Evolutionary conservation across 2,329 filamentous ascomycete genomes (phyloP).

Genomic region (Thyridium curvatum): DNA sequence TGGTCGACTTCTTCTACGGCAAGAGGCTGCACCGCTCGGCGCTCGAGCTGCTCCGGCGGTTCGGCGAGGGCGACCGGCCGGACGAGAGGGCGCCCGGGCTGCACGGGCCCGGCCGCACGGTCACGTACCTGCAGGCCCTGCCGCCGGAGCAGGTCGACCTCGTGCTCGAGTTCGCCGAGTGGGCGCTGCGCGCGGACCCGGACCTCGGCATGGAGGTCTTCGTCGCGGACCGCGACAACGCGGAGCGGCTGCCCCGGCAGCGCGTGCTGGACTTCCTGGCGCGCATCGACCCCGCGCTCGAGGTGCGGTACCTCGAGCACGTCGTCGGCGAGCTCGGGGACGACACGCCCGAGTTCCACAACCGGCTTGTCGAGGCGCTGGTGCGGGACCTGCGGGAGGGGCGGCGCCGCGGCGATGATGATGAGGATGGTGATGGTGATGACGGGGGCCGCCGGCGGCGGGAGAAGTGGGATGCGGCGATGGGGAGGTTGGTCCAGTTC

Average conservation of each 20-base stretch:
- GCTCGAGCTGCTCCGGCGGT: conserved; percentile 72
- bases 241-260: conserved; percentile 77
- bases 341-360: conserved; percentile 78
- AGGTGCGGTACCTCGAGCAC: conserved; percentile 82
- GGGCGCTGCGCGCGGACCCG: conserved; percentile 71
- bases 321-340: conserved; percentile 85
- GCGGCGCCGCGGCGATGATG: conserved; percentile 6
- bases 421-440: conserved; percentile 16
- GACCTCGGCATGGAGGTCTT: conserved; percentile 88
- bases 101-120: conserved; percentile 75
- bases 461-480: conserved; percentile 49
- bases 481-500: conserved; percentile 66
- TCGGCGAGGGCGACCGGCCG: conserved; percentile 56
- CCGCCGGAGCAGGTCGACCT: conserved; percentile 84
- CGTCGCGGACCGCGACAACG: conserved; percentile 87
- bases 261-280: conserved; percentile 70
- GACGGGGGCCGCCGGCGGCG: conserved; percentile 16
- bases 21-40: conserved; percentile 90
- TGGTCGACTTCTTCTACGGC: conserved; percentile 96
- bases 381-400: conserved; percentile 49
- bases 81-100: conserved; percentile 50
- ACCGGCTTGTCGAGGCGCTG: conserved; percentile 67
- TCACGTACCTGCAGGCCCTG: conserved; percentile 84
- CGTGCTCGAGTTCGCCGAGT: conserved; percentile 84
- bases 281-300: conserved; percentile 61